A percentile compares a stretch with the other conserved stretches of the same genome.
Conservation (phyloP, 345 rosid genomes). For the Pistacia vera region DNA sequence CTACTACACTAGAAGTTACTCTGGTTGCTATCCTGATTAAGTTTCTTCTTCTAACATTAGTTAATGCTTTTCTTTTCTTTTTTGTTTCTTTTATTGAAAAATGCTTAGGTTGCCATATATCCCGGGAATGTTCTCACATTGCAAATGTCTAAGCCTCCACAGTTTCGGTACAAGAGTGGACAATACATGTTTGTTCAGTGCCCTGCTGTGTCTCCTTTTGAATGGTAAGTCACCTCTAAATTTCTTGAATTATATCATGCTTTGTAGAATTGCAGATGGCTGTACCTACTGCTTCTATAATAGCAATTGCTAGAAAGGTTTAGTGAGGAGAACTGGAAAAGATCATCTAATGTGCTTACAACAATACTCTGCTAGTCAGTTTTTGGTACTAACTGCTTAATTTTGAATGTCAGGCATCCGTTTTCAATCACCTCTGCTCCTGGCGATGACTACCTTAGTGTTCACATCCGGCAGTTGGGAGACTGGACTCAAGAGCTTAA, state of each 20-base stretch:
- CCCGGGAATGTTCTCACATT: constrained; percentile 93
- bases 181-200: constrained; percentile 99
- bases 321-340: not conserved
- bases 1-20: not conserved
- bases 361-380: not conserved
- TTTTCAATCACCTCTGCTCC: constrained; percentile 99
- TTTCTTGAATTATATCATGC: not conserved
- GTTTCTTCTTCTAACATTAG: not conserved
- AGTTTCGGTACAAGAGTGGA: constrained; percentile 91
- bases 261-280: not conserved
- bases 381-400: not conserved
- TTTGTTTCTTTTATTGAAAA: not conserved
- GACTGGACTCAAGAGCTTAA: constrained; percentile 99
- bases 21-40: not conserved
- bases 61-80: not conserved
- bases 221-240: constrained; percentile 54
- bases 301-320: not conserved
- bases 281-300: not conserved
- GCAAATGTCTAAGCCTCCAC: constrained; percentile 96
- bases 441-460: constrained; percentile 87
- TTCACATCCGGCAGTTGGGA: constrained; percentile 93
- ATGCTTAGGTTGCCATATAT: constrained; percentile 86
- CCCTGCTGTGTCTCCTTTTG: constrained; percentile 98
- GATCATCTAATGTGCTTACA: not conserved
- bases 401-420: constrained; percentile 79